Evolutionary conservation across 1,284 basidiomycete genomes (phyloP).

Genomic region (Ceratobasidium sp.): DNA sequence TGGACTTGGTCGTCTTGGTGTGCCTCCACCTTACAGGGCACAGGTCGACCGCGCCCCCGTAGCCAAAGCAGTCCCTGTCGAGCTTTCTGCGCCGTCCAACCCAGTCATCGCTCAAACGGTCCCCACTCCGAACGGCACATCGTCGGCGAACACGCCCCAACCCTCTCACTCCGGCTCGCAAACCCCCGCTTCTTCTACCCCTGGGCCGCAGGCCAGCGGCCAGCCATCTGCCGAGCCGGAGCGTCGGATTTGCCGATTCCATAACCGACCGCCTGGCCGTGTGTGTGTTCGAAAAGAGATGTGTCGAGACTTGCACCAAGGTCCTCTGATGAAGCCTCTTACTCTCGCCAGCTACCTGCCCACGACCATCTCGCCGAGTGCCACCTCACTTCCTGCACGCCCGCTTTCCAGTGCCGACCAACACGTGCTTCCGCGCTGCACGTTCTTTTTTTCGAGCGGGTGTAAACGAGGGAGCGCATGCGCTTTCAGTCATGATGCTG

Average conservation of each 20-base stretch:
- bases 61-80: not conserved
- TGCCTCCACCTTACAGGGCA: conserved; percentile 14
- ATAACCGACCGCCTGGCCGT: conserved; percentile 17
- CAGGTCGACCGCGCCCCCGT: conserved; percentile 8
- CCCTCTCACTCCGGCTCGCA: not conserved
- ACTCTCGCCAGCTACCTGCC: not conserved
- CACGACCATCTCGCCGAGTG: not conserved
- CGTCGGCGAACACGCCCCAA: not conserved
- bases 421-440: not conserved
- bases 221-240: not conserved
- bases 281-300: conserved; percentile 32
- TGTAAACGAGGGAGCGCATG: not conserved
- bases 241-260: conserved; percentile 17
- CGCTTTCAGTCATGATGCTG: conserved; percentile 24
- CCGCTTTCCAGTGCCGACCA: not conserved
- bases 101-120: not conserved
- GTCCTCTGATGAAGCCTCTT: conserved; percentile 1
- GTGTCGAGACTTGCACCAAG: conserved; percentile 21
- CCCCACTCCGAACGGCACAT: not conserved
- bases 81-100: not conserved
- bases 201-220: too few relatives aligned
- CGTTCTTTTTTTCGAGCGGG: conserved; percentile 14
- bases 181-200: not conserved
- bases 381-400: not conserved
- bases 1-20: not conserved